phyloP scores from a whole-genome alignment of 306 rosid genomes.

The Purshia tridentata region DNA sequence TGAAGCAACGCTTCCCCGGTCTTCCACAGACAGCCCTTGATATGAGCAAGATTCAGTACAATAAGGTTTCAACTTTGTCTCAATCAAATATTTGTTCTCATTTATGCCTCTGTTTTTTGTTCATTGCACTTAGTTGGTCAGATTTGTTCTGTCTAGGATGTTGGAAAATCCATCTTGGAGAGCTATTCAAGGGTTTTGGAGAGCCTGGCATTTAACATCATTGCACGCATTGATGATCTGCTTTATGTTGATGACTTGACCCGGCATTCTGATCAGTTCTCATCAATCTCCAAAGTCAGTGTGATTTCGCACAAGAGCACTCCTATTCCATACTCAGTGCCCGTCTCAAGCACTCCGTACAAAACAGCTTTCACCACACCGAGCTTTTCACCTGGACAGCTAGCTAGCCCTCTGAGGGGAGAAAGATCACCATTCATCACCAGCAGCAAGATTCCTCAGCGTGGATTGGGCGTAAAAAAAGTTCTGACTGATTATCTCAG shows the following conservation, averaged over 20 bases:
- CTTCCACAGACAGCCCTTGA: conserved; percentile 92
- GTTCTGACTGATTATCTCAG: conserved; percentile 76
- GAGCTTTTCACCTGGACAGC: conserved; percentile 60
- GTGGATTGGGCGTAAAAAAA: conserved; percentile 63
- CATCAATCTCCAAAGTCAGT: conserved; percentile 65
- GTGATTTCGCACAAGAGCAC: conserved; percentile 58
- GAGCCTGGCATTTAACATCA: conserved; percentile 81
- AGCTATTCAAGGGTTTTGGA: conserved; percentile 90
- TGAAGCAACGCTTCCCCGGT: conserved; percentile 88
- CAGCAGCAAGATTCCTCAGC: conserved; percentile 45
- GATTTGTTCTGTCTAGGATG: conserved; percentile 52
- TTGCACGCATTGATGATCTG: conserved; percentile 88
- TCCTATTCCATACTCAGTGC: conserved; percentile 52
- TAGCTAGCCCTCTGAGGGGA: conserved; percentile 47
- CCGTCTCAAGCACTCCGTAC: conserved; percentile 68
- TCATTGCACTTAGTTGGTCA: neutral
- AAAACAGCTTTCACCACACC: conserved; percentile 71
- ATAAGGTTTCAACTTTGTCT: conserved; percentile 55
- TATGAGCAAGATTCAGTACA: conserved; percentile 90
- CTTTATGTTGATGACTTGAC: conserved; percentile 83
- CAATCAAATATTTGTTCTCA: neutral
- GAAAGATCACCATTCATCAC: conserved; percentile 53
- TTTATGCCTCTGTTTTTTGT: neutral
- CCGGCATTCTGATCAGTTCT: conserved; percentile 59
- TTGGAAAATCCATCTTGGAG: conserved; percentile 90